Evolutionary conservation across 495 filamentous ascomycete genomes (phyloP), one percentile per base, ranked within the genome.

Genomic region (Aspergillus sclerotioniger): DNA sequence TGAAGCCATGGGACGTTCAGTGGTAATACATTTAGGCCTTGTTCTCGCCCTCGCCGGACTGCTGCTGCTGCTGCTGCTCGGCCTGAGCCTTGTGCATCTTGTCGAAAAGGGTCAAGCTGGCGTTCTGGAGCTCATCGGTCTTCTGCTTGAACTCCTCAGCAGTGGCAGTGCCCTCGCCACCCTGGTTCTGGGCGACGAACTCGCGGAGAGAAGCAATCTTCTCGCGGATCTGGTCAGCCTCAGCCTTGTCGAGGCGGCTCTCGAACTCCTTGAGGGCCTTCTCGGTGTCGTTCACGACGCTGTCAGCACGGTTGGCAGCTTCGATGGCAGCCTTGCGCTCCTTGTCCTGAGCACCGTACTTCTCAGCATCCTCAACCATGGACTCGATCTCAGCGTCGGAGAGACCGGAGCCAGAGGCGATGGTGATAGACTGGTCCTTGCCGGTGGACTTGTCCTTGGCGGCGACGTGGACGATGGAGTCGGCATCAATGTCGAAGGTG

Each of bases 361-460:
- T 91, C 87, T 98, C 94, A 48, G 94, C 92, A 69, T 97, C 94
- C 62, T 94, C 83, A 69, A 98, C 93, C 94, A 98, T 98, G 68
- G 80, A 83, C 78, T 96, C 83, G 67, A 98, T 98, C 81, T 98
- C 94, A 28, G 82, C 72, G 50, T 98, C 91, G 37, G 90, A 96
- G 51, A 98, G 90, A 87, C 94, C 94, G 56, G 94, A 98, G 72
- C 94, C 94, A 52, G 95, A 98, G 59, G 94, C 93, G 71, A 96
- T 96, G 71, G 93, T 97, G 80, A 98, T 98, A 55, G 92, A 96
- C 84, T 98, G 94, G 71, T 98, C 94, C 86, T 98, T 98, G 86
- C 90, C 90, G 75, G 94, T 98, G 62, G 91, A 91, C 86, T 98
- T 98, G 82, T 98, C 94, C 83, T 96, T 96, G 76, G 94, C 94